Evolutionary conservation across 306 rosid species (phyloP).

Genomic region (Vicia faba): DNA sequence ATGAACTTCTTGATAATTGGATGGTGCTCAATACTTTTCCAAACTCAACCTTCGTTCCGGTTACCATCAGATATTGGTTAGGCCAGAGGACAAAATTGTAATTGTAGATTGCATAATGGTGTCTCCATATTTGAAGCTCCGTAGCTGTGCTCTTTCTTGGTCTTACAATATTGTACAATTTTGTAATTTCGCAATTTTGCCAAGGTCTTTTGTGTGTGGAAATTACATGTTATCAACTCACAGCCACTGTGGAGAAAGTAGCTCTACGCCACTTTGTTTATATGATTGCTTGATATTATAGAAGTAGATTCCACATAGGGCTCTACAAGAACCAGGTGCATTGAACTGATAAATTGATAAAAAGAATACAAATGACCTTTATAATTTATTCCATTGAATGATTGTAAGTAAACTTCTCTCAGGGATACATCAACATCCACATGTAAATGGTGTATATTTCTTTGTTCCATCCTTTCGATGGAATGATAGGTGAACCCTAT

Average conservation of each 20-base stretch:
- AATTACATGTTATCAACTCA: slow-evolving; percentile 26
- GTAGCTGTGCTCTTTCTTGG: slow-evolving; percentile 28
- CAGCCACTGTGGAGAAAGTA: slow-evolving; percentile 10
- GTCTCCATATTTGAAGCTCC: slow-evolving; percentile 41
- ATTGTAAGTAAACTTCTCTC: slow-evolving; percentile 26
- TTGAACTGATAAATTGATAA: slow-evolving; percentile 8
- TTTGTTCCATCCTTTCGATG: slow-evolving; percentile 23
- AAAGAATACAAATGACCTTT: slow-evolving; percentile 18
- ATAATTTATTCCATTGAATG: slow-evolving; percentile 24
- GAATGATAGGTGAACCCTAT: slow-evolving; percentile 9
- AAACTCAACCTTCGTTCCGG: no score
- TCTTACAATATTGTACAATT: slow-evolving; percentile 41
- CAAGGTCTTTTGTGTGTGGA: slow-evolving; percentile 5
- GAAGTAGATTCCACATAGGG: no score
- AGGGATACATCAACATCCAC: slow-evolving; percentile 23
- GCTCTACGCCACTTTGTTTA: slow-evolving; percentile 29
- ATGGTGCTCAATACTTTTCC: no score
- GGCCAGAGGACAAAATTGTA: no score
- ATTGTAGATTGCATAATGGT: slow-evolving; percentile 35
- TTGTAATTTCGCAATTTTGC: slow-evolving; percentile 40
- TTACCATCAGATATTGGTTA: no score
- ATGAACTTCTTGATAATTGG: no score
- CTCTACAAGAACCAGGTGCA: no score
- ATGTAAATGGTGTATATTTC: slow-evolving; percentile 26
- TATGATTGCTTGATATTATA: no score